These are phyloP conservation scores for Nitzschia sp. DNA, from an alignment of 108 stramenopile species.

Conservation along the genomic window DNA sequence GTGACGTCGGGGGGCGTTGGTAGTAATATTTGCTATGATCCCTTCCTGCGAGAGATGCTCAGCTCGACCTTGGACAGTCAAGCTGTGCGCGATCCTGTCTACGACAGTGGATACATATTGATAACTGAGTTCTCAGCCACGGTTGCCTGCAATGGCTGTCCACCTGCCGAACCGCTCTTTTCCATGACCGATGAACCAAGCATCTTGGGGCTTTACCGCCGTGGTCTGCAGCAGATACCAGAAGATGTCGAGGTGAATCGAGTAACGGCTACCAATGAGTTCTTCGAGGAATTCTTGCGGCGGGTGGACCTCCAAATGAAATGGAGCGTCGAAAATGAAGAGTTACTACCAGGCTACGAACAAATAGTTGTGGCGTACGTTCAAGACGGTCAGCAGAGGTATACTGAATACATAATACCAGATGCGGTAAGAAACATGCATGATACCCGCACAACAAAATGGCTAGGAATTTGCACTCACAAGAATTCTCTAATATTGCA, in stretches of 20 bases:
- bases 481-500: no score
- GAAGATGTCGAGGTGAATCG: not conserved
- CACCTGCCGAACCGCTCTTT: not conserved
- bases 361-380: not conserved
- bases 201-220: no score
- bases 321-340: not conserved
- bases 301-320: not conserved
- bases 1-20: not conserved
- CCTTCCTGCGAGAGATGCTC: not conserved
- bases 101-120: not conserved
- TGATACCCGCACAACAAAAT: no score
- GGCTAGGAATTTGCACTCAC: no score
- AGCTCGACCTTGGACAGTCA: not conserved
- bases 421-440: no score
- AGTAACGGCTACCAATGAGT: not conserved
- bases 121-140: not conserved
- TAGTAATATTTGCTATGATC: not conserved
- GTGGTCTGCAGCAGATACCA: no score
- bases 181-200: not conserved
- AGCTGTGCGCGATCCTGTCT: not conserved
- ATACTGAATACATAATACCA: no score
- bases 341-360: not conserved
- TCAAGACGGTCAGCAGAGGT: no score
- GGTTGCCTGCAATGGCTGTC: not conserved
- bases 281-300: not conserved